Evolutionary conservation across 805 yeast species (phyloP).

Genomic region (Sugiyamaella chiloensis): DNA sequence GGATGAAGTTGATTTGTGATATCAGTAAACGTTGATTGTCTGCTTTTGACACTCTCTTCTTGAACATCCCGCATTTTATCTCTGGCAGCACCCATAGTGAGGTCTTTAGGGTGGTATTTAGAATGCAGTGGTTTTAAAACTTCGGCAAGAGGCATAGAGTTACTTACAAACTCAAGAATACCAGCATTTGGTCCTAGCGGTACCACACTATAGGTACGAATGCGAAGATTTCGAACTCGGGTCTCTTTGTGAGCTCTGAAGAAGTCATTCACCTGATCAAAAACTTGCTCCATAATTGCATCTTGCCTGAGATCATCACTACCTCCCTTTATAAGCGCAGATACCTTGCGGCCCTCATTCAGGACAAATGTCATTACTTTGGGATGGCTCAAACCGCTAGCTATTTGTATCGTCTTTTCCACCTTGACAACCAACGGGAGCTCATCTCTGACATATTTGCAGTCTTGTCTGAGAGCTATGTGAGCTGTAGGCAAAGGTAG

Average conservation of each 20-base stretch:
- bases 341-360: slow-evolving; percentile 57
- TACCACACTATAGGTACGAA: slow-evolving; percentile 84
- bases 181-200: slow-evolving; percentile 90
- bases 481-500: slow-evolving; percentile 68
- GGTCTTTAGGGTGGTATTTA: slow-evolving; percentile 38
- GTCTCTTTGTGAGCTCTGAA: slow-evolving; percentile 56
- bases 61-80: slow-evolving; percentile 57
- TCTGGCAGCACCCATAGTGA: slow-evolving; percentile 58
- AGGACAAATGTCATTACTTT: slow-evolving; percentile 60
- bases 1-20: slow-evolving; percentile 59
- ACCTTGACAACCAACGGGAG: slow-evolving; percentile 50
- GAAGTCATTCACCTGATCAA: slow-evolving; percentile 74
- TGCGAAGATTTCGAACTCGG: slow-evolving; percentile 51
- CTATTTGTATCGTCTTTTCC: slow-evolving; percentile 50
- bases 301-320: slow-evolving; percentile 93
- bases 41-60: slow-evolving; percentile 29
- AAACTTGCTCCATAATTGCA: slow-evolving; percentile 96
- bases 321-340: slow-evolving; percentile 74
- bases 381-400: slow-evolving; percentile 87
- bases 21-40: slow-evolving; percentile 38
- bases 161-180: slow-evolving; percentile 80
- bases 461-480: slow-evolving; percentile 42
- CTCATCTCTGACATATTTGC: slow-evolving; percentile 38
- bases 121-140: slow-evolving; percentile 63
- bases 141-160: slow-evolving; percentile 69